These are phyloP conservation scores for Saccharomyces cerevisiae DNA, from an alignment of 805 yeast genomes.

Conservation along the genomic window DNA sequence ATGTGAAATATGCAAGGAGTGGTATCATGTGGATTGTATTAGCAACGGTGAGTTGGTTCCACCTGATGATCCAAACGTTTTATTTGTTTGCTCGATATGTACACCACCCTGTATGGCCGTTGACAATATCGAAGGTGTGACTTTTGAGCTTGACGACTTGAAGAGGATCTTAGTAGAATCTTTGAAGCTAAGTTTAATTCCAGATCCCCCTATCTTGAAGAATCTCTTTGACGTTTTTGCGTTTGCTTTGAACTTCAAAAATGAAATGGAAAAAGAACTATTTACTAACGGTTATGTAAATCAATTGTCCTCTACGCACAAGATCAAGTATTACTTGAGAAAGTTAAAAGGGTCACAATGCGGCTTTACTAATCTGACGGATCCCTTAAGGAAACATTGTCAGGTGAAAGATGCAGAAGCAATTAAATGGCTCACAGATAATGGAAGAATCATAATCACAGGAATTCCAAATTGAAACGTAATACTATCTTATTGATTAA, in stretches of 20 bases:
- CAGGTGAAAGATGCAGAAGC: slow-evolving; percentile 4
- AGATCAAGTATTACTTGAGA: slow-evolving; percentile 37
- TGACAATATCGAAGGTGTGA: neutral
- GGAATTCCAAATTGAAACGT: slow-evolving; percentile 1
- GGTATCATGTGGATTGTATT: slow-evolving; percentile 62
- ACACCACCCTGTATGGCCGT: slow-evolving; percentile 21
- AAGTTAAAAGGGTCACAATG: slow-evolving; percentile 40
- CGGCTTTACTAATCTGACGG: slow-evolving; percentile 6
- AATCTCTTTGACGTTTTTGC: slow-evolving; percentile 11
- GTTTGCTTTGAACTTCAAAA: slow-evolving; percentile 10
- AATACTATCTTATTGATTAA: neutral
- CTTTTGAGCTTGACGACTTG: slow-evolving; percentile 13
- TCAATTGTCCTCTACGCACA: slow-evolving; percentile 17
- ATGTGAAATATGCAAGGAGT: slow-evolving; percentile 62
- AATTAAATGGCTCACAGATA: neutral
- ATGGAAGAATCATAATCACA: slow-evolving; percentile 4
- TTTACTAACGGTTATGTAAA: slow-evolving; percentile 15
- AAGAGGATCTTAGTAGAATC: slow-evolving; percentile 12
- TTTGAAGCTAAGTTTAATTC: slow-evolving; percentile 14
- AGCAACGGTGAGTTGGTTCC: slow-evolving; percentile 31
- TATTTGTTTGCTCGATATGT: slow-evolving; percentile 50
- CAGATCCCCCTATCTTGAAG: slow-evolving; percentile 11
- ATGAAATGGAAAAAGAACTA: slow-evolving; percentile 4
- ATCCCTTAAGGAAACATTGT: slow-evolving; percentile 10
- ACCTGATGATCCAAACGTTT: slow-evolving; percentile 29